phyloP scores from a whole-genome alignment of 306 rosid genomes.

The Fragaria vesca region DNA sequence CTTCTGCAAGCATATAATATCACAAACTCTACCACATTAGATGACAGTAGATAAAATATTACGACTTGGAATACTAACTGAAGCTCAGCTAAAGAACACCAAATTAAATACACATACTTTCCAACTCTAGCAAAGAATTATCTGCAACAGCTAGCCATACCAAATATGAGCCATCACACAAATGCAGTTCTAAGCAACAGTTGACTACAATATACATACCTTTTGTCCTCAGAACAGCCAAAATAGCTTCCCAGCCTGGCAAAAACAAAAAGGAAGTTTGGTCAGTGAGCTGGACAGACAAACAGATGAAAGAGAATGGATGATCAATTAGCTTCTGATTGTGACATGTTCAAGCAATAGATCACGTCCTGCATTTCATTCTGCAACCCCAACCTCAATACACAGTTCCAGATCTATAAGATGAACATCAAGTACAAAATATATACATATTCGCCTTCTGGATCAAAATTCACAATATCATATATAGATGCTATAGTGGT shows the following conservation, averaged over 20 bases:
- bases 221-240: conserved; percentile 28
- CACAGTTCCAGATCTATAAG: neutral
- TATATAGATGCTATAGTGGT: neutral
- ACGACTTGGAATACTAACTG: neutral
- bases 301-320: conserved; percentile 16
- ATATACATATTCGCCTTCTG: conserved; percentile 2
- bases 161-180: neutral
- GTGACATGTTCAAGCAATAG: conserved; percentile 11
- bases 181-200: neutral
- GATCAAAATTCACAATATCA: neutral
- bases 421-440: conserved; percentile 5
- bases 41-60: neutral
- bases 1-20: neutral
- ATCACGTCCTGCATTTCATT: conserved; percentile 20
- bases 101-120: neutral
- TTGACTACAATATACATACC: conserved; percentile 24
- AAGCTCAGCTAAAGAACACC: neutral
- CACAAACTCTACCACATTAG: neutral
- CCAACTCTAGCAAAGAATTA: neutral
- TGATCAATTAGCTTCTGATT: conserved; percentile 5
- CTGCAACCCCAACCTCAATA: conserved; percentile 17
- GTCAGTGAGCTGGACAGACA: conserved; percentile 30
- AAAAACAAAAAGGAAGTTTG: conserved; percentile 37
- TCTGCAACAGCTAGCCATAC: neutral
- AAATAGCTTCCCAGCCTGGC: conserved; percentile 42